Base-by-base conservation (phyloP, 805 yeast species). In the Candida khao-thaluensis region DNA sequence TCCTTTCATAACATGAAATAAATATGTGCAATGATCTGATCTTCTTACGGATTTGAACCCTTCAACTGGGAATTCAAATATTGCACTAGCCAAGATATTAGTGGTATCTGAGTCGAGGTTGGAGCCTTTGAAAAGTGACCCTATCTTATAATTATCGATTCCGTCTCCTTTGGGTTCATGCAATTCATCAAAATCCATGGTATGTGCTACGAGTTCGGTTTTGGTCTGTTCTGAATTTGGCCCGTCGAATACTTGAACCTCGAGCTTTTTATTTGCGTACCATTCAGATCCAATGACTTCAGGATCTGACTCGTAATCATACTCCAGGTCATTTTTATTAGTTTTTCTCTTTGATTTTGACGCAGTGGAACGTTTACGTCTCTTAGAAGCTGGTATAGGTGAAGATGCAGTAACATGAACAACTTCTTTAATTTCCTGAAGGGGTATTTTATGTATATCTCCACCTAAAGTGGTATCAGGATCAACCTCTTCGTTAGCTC, bases 1-100 rank as follows among this genome's bases (percentile, higher is more conserved):
- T 0, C 97, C 97, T 27, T 71, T 65, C 4, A 84, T 72, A 30
- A 89, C 88, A 54, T 80, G 84, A 54, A 89, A 89, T 18, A 82
- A 79, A 51, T 84, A 81, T 47, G 81, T 74, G 2, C 85, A 81
- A 41, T 79, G 80, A 21, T 79, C 82, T 16, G 90, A 77, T 17
- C 76, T 64, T 46, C 77, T 76, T 42, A 73, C 60, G 30, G 81
- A 74, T 53, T 85, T 86, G 36, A 72, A 66, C 0, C 84, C 82
- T 7, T 74, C 75, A 1, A 65, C 56, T 0, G 91, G 89, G 21
- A 87, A 63, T 42, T 78, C 79, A 41, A 86, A 65, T 50, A 85
- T 66, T 3, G 95, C 96, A 21, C 83, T 78, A 1, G 91, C 95
- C 39, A 73, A 74, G 7, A 31, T 31, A 37, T 78, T 83, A 39